Percentiles rank a stretch among this genome's conserved stretches.
Conservation (phyloP, 495 filamentous ascomycete species). For the Penicillium mononematosum region DNA sequence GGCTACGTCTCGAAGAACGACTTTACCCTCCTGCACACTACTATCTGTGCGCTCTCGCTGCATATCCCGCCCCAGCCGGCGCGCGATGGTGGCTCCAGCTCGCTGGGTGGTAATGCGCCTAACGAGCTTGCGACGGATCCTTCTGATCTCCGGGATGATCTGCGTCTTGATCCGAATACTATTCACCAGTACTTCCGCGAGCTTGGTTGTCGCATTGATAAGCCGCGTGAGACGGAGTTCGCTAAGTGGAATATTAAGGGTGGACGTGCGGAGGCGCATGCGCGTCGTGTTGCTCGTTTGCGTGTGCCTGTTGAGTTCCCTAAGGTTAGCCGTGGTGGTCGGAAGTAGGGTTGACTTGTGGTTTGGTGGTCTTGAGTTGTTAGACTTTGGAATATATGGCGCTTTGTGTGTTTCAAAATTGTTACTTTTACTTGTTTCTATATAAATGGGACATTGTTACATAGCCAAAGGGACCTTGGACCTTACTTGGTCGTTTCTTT, state of each 20-base stretch:
- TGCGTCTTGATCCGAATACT: constrained; percentile 68
- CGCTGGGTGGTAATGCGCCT: constrained; percentile 54
- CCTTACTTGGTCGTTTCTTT: neutral
- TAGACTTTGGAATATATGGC: constrained; percentile 26
- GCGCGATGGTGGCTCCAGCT: constrained; percentile 44
- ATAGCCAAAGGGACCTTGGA: constrained; percentile 16
- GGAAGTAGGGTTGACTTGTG: constrained; percentile 20
- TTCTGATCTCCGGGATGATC: constrained; percentile 71
- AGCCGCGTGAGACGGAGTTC: constrained; percentile 45
- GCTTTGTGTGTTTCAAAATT: constrained; percentile 18
- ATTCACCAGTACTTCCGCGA: constrained; percentile 68
- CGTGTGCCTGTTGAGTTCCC: constrained; percentile 83
- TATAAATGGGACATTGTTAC: constrained; percentile 26
- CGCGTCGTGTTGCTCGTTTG: constrained; percentile 65
- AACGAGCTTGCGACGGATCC: constrained; percentile 79
- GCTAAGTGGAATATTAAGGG: constrained; percentile 47
- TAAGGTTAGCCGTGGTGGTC: constrained; percentile 49
- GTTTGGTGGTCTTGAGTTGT: constrained; percentile 10
- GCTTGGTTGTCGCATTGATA: constrained; percentile 64
- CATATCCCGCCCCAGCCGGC: constrained; percentile 45
- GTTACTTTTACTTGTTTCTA: constrained; percentile 18
- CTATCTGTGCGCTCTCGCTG: constrained; percentile 65
- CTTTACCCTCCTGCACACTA: constrained; percentile 62
- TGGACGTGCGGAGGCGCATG: constrained; percentile 58
- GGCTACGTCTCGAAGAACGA: constrained; percentile 61